These are phyloP conservation scores for Magnusiomyces starmeri DNA, from an alignment of 1,139 yeast genomes.

Conservation along the genomic window DNA sequence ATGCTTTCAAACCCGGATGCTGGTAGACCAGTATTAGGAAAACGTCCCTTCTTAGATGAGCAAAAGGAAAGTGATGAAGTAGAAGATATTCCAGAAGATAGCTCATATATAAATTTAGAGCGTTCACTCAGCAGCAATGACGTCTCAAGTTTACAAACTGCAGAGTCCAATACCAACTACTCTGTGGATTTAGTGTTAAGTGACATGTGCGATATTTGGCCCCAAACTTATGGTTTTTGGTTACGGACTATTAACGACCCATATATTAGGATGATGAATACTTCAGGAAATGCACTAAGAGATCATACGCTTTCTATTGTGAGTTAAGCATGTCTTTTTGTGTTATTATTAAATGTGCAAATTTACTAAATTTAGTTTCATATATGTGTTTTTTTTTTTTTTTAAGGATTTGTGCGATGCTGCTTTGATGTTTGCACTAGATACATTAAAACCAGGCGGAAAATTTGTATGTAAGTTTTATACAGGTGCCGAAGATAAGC, in stretches of 20 bases:
- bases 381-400: neutral
- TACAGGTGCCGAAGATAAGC: slow-evolving; percentile 59
- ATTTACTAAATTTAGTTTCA: neutral
- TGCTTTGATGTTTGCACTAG: slow-evolving; percentile 67
- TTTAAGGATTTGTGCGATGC: slow-evolving; percentile 84
- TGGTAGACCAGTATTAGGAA: slow-evolving; percentile 24
- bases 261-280: slow-evolving; percentile 66
- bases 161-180: slow-evolving; percentile 15
- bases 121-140: slow-evolving; percentile 5
- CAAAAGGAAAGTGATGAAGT: slow-evolving; percentile 29
- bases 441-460: slow-evolving; percentile 62
- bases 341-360: neutral
- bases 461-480: slow-evolving; percentile 65
- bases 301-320: slow-evolving; percentile 58
- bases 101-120: slow-evolving; percentile 21
- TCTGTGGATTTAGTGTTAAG: slow-evolving; percentile 70
- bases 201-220: slow-evolving; percentile 77
- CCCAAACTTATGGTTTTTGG: slow-evolving; percentile 58
- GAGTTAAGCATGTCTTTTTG: slow-evolving; percentile 25
- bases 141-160: neutral
- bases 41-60: slow-evolving; percentile 33
- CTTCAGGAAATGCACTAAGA: slow-evolving; percentile 53
- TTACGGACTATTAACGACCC: slow-evolving; percentile 74
- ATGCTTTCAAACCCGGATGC: slow-evolving; percentile 39
- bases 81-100: slow-evolving; percentile 4